Base-by-base conservation (phyloP, 805 yeast species). In the Starmerella bombicola region DNA sequence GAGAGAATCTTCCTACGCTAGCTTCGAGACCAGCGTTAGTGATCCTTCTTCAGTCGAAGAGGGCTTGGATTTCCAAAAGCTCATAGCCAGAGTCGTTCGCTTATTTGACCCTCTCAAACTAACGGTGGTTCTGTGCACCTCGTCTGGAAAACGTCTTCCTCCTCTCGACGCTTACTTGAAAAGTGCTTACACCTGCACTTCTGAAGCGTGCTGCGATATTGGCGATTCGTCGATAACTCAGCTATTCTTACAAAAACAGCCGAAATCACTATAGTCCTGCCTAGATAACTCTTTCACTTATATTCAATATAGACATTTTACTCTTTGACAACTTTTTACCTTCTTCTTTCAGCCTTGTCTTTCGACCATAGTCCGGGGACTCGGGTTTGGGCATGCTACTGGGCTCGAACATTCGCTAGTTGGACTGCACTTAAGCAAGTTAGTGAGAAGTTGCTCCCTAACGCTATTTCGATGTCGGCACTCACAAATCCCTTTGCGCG, bases 1-100 rank as follows among this genome's bases (percentile, higher is more conserved):
- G 58, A 58, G 67, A 18, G 94, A 88, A 28, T 88, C 93, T 84
- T 83, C 95, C 4, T 88, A 88, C 61, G 97, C 97, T 4, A 81
- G 94, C 8, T 91, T 91, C 60, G 97, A 91, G 59, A 76, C 95
- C 17, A 88, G 83, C 59, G 82, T 76, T 30, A 78, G 80, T 6
- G 35, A 37, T 15, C 63, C 72, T 9, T 51, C 48, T 36, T 47
- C 61, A 42, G 65, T 40, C 47, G 67, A 53, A 33, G 17, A 30
- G 9, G 44, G 44, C 2, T 50, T 52, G 46, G 59, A 67, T 47
- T 72, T 78, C 52, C 56, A 68, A 24, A 70, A 69, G n/a, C 75
- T 83, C 8, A 59, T 82, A 46, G 50, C 62, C 31, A 71, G 70
- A 30, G 78, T 85, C 2, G 65, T 85, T 49, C 54, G 61, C 4